These are phyloP conservation scores for Ophiostoma perfectum DNA, from an alignment of 2,329 filamentous ascomycete genomes.

Conservation along the genomic window DNA sequence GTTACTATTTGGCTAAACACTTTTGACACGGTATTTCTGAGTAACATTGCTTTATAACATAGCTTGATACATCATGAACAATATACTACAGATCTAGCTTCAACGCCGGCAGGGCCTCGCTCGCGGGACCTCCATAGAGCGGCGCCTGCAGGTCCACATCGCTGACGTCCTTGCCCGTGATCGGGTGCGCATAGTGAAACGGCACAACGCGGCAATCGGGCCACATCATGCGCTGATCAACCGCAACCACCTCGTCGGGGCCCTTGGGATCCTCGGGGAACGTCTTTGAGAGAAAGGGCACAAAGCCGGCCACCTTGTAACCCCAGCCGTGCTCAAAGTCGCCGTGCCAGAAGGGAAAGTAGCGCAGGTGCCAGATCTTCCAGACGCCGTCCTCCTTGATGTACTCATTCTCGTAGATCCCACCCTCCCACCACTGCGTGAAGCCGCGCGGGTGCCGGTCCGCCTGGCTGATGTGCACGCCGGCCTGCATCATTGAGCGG, in stretches of 20 bases:
- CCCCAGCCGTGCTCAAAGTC: slow-evolving; percentile 50
- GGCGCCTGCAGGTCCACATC: slow-evolving; percentile 48
- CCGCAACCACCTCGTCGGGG: slow-evolving; percentile 45
- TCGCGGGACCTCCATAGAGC: slow-evolving; percentile 39
- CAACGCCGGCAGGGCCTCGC: slow-evolving; percentile 39
- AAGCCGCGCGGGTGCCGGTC: slow-evolving; percentile 47
- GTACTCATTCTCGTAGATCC: slow-evolving; percentile 55
- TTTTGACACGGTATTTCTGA: too few species aligned
- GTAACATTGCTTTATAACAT: too few species aligned
- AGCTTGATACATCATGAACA: too few species aligned
- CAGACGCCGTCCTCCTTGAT: slow-evolving; percentile 51
- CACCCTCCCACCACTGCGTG: slow-evolving; percentile 54
- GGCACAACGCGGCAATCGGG: slow-evolving; percentile 51
- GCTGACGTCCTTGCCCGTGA: slow-evolving; percentile 42
- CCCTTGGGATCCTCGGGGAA: slow-evolving; percentile 47
- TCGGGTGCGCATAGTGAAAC: slow-evolving; percentile 49
- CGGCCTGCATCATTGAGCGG: slow-evolving; percentile 51
- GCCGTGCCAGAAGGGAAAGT: slow-evolving; percentile 55
- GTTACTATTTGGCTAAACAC: too few species aligned
- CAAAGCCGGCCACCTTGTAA: slow-evolving; percentile 48
- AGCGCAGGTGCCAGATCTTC: slow-evolving; percentile 50
- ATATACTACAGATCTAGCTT: slow-evolving; percentile 30
- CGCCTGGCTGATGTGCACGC: slow-evolving; percentile 47
- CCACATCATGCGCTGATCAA: slow-evolving; percentile 50
- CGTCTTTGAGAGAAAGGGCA: slow-evolving; percentile 45